Base-by-base conservation (phyloP, 106 monocot species). In the Dioscorea dumetorum region DNA sequence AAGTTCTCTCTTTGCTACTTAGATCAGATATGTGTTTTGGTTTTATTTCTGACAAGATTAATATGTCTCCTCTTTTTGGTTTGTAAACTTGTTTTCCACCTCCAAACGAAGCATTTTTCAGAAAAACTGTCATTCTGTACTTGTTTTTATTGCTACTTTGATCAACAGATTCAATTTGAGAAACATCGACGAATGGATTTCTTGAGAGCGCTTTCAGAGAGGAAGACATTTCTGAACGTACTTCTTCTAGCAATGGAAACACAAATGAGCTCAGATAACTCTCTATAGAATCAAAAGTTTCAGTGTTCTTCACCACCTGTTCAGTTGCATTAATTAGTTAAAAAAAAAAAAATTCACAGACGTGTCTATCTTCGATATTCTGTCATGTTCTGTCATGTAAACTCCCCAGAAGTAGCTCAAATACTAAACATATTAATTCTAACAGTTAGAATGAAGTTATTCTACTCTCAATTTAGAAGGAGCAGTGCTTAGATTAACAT, bases 1-100 rank as follows among this genome's bases (percentile, higher is more conserved):
- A 78, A 5, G 72, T 24, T 19, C 50, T 67, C 2, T 52, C 72
- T 24, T 61, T 34, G 7, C 49, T 22, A 0, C 35, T 61, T 18
- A 72, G 20, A 72, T 72, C 72, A 33, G 78, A 67, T 14, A 62
- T 32, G 60, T 73, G 60, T 7, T 10, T 67, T 6, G 78, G 72
- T 52, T 61, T 78, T 52, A 35, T 22, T 32, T 59, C 71, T 50
- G 71, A 28, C 3, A 78, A 62, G 33, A 78, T 21, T 49, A 78
- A 24, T 33, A 72, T 48, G 22, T 78, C 77, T 2, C 63, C 71
- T 9, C 28, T 64, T 22, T 58, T 78, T 41, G 77, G 77, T 5
- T 19, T 21, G 16, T 78, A 78, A 64, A 48, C 23, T 49, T 19
- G 48, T 5, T 48, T 49, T n/a, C n/a, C 8, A 12, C 59, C 41